phyloP scores from a whole-genome alignment of 257 asterid species.

The Penstemon davidsonii region DNA sequence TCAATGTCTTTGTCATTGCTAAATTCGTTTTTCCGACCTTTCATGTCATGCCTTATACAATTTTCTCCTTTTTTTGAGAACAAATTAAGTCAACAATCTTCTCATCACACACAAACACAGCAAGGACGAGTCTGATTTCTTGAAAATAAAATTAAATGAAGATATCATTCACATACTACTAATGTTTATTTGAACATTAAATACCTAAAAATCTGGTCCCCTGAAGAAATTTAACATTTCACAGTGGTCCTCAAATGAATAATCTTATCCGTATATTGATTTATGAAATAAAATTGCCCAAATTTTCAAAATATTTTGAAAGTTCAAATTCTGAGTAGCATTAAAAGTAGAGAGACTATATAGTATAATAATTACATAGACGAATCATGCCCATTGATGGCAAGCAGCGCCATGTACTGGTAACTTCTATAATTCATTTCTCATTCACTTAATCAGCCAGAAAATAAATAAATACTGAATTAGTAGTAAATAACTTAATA shows the following conservation, averaged over 20 bases:
- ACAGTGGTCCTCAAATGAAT: slow-evolving; percentile 29
- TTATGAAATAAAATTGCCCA: slow-evolving; percentile 2
- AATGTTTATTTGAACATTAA: too few species aligned
- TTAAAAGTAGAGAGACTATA: slow-evolving; percentile 16
- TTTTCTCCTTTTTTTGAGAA: neutral
- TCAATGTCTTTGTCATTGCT: slow-evolving; percentile 14
- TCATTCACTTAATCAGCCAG: neutral
- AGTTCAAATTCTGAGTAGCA: slow-evolving; percentile 28
- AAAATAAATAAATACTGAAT: too few species aligned
- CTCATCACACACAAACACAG: neutral
- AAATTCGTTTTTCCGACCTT: slow-evolving; percentile 3
- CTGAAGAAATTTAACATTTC: neutral
- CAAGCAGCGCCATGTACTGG: slow-evolving; percentile 15
- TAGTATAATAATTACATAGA: neutral
- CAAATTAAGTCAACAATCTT: slow-evolving; percentile 14
- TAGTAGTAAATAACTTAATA: too few species aligned
- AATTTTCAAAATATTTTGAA: slow-evolving; percentile 36
- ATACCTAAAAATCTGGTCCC: too few species aligned
- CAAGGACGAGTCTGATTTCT: neutral
- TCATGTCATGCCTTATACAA: slow-evolving; percentile 5
- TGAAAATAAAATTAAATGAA: neutral
- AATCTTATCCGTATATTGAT: slow-evolving; percentile 20
- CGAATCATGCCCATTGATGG: slow-evolving; percentile 18
- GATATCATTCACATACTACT: neutral
- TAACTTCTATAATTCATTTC: slow-evolving; percentile 4